Conservation (phyloP, 805 yeast genomes). For the Teunomyces lycoperdinae region DNA sequence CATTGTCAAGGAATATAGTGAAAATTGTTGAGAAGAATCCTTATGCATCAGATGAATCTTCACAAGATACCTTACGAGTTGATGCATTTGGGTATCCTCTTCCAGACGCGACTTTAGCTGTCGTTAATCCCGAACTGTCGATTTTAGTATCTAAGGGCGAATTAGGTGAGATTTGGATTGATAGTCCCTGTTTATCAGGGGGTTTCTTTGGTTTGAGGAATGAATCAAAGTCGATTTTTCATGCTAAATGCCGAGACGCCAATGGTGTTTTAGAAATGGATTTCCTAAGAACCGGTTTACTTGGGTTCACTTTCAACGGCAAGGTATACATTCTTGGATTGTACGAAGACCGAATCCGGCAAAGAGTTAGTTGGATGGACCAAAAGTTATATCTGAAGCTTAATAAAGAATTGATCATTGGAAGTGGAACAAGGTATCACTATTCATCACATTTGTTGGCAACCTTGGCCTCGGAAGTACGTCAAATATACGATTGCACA, state of each 20-base stretch:
- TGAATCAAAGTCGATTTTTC: conserved; percentile 71
- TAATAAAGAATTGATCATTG: conserved; percentile 31
- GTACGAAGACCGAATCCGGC: conserved; percentile 88
- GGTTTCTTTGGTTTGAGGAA: conserved; percentile 76
- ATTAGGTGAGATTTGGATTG: conserved; percentile 98
- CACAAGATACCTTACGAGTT: conserved; percentile 52
- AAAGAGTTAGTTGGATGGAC: conserved; percentile 66
- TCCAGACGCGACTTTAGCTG: conserved; percentile 90
- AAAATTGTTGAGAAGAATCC: conserved; percentile 62
- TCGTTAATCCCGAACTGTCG: conserved; percentile 91
- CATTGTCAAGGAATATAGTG: conserved; percentile 69
- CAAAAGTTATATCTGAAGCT: conserved; percentile 35
- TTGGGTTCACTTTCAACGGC: conserved; percentile 87
- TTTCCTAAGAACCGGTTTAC: conserved; percentile 83
- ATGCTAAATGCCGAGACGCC: conserved; percentile 74
- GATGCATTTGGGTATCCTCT: conserved; percentile 94
- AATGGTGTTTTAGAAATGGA: conserved; percentile 70
- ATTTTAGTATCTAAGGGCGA: conserved; percentile 69
- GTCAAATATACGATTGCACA: conserved; percentile 83
- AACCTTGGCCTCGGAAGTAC: conserved; percentile 76
- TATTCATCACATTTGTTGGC: conserved; percentile 85
- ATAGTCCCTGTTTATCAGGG: conserved; percentile 85
- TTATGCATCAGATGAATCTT: conserved; percentile 43
- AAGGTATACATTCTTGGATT: conserved; percentile 85
- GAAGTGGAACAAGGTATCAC: conserved; percentile 56